Percentiles rank a stretch among this genome's conserved stretches.
Conservation (phyloP, 2,329 filamentous ascomycete species). For the Colletotrichum costaricense region DNA sequence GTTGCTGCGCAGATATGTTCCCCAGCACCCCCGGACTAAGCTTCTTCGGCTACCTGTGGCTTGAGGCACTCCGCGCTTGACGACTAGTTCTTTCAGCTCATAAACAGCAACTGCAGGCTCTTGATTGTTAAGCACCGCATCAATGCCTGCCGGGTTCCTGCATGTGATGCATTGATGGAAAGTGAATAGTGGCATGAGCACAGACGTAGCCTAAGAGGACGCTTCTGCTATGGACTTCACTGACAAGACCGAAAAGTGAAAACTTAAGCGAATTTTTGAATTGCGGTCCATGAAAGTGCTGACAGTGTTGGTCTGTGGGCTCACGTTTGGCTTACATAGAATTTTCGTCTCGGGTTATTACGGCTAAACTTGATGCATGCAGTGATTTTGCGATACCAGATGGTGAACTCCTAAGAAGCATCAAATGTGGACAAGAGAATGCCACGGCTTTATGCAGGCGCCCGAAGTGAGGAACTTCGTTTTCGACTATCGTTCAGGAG, state of each 20-base stretch:
- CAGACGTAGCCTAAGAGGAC: neutral
- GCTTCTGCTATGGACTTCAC: neutral
- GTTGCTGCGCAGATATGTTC: neutral
- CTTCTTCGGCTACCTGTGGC: neutral
- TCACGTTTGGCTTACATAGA: too few species aligned
- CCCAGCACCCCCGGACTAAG: neutral
- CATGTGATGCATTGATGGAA: neutral
- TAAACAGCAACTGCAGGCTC: neutral
- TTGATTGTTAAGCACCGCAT: neutral
- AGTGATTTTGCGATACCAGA: too few species aligned
- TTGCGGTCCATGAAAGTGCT: neutral
- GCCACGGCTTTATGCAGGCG: too few species aligned
- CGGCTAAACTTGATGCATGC: too few species aligned
- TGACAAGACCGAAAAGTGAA: neutral
- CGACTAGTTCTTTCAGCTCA: neutral
- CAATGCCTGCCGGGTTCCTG: neutral
- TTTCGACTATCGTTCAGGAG: too few species aligned
- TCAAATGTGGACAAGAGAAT: too few species aligned
- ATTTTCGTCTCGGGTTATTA: too few species aligned
- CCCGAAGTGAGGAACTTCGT: too few species aligned
- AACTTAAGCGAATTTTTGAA: neutral
- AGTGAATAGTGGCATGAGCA: neutral
- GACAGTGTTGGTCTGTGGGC: too few species aligned
- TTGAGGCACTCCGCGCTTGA: neutral
- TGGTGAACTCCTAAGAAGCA: too few species aligned